These are phyloP conservation scores for Candida arabinofermentans DNA, from an alignment of 805 yeast genomes.

Conservation along the genomic window DNA sequence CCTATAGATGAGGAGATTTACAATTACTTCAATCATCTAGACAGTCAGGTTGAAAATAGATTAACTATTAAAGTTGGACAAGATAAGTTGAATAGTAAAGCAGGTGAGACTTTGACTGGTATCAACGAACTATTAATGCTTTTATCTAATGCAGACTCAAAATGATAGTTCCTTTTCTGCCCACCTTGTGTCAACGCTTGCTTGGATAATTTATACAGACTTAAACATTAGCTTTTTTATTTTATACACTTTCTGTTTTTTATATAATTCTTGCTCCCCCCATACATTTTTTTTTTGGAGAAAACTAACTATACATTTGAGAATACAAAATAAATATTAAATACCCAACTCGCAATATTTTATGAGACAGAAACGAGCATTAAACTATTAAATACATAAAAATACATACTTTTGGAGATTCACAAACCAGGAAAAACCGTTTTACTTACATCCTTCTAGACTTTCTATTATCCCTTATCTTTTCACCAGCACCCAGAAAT, in stretches of 20 bases:
- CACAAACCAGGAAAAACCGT: too few species aligned
- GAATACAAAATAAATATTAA: too few species aligned
- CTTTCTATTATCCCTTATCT: too few species aligned
- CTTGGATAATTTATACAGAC: not conserved
- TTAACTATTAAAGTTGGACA: constrained; percentile 61
- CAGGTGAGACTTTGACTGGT: constrained; percentile 63
- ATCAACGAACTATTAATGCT: constrained; percentile 63
- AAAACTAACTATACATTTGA: too few species aligned
- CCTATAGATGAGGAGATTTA: constrained; percentile 68
- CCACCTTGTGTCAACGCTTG: not conserved
- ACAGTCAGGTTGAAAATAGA: constrained; percentile 37
- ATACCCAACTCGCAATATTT: too few species aligned
- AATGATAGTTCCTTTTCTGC: not conserved
- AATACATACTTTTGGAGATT: too few species aligned
- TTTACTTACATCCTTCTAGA: too few species aligned
- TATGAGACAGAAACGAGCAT: too few species aligned
- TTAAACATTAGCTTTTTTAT: not conserved
- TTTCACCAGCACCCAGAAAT: too few species aligned
- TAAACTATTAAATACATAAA: too few species aligned
- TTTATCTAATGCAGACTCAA: constrained; percentile 28
- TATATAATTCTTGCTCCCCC: too few species aligned
- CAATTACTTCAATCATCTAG: constrained; percentile 46
- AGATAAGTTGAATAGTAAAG: constrained; percentile 34
- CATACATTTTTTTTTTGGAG: too few species aligned
- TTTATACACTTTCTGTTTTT: not conserved